Evolutionary conservation across 78 protist genomes (phyloP).

Genomic region (slime mould (Dictyostelium discoideum)): dicty_2.7 NC_007088.5:626501-627000

Average conservation of each 20-base stretch:
- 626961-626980: not conserved
- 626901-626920: slow-evolving; percentile 27
- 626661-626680: slow-evolving; percentile 58
- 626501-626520: not conserved
- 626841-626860: slow-evolving; percentile 23
- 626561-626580: slow-evolving; percentile 78
- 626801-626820: slow-evolving; percentile 48
- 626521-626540: slow-evolving; percentile 15
- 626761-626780: slow-evolving; percentile 55
- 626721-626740: not conserved
- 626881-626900: slow-evolving; percentile 34
- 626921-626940: slow-evolving; percentile 22
- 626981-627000: not conserved
- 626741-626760: not conserved
- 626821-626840: slow-evolving; percentile 40
- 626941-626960: not conserved
- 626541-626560: slow-evolving; percentile 39
- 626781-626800: slow-evolving; percentile 74
- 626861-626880: slow-evolving; percentile 38
- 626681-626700: slow-evolving; percentile 73
- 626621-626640: slow-evolving; percentile 76
- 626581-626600: slow-evolving; percentile 64
- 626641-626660: slow-evolving; percentile 56
- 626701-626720: slow-evolving; percentile 11
- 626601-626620: slow-evolving; percentile 64